Evolutionary conservation across 2,329 filamentous ascomycete species (phyloP).

Genomic region (Arthrinium phaeospermum): DNA sequence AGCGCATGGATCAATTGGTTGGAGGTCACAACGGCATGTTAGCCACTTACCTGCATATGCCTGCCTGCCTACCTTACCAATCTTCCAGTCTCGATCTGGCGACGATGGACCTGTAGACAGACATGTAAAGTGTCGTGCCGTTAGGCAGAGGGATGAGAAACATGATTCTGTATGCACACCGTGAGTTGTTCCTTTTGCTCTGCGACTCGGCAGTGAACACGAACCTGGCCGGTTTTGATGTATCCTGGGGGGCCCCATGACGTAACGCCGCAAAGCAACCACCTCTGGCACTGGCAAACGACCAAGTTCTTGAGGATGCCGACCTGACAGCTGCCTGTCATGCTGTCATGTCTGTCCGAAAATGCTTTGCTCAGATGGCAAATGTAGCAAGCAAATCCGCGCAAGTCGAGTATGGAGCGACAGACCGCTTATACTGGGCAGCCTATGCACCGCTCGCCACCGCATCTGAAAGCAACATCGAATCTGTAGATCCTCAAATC

Average conservation of each 20-base stretch:
- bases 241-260: background rate
- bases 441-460: background rate
- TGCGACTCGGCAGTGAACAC: background rate
- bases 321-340: background rate
- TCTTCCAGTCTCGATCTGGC: too few species aligned
- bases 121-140: background rate
- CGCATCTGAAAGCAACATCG: background rate
- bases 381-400: background rate
- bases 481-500: background rate
- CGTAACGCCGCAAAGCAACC: background rate
- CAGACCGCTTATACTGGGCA: background rate
- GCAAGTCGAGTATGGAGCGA: background rate
- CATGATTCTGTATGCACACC: background rate
- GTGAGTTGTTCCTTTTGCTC: background rate
- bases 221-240: background rate
- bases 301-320: background rate
- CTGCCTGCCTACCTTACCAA: background rate
- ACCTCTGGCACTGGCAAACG: background rate
- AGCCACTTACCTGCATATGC: background rate
- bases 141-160: background rate
- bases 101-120: background rate
- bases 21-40: background rate
- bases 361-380: background rate
- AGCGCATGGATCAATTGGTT: background rate
- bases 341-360: too few species aligned